Conservation (phyloP, 495 filamentous ascomycete genomes). For the Talaromyces adpressus region DNA sequence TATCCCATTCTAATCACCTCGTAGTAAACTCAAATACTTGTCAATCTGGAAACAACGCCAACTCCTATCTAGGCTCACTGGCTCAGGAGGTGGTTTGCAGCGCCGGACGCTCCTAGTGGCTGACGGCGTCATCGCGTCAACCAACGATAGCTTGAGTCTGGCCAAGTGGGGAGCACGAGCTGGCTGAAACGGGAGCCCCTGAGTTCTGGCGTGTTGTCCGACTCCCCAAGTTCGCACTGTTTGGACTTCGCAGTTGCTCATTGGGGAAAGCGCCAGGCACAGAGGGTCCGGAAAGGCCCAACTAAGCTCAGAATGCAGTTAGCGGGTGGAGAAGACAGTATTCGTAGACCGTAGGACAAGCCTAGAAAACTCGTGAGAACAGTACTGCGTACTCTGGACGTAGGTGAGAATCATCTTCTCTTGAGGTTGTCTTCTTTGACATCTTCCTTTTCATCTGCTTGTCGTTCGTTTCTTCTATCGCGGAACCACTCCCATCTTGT, state of each 20-base stretch:
- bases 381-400: neutral
- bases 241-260: neutral
- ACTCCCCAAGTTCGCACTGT: neutral
- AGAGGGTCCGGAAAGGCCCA: neutral
- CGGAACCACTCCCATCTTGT: neutral
- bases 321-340: neutral
- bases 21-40: neutral
- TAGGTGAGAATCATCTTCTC: neutral
- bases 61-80: neutral
- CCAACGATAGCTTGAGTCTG: conserved; percentile 4
- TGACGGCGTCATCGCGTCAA: neutral
- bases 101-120: conserved; percentile 4
- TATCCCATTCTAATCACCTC: neutral
- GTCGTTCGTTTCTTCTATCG: conserved; percentile 9
- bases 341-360: neutral
- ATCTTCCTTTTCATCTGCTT: conserved; percentile 1
- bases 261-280: conserved; percentile 6
- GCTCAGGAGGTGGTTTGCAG: conserved; percentile 2
- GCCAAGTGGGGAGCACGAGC: conserved; percentile 2
- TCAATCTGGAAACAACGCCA: neutral
- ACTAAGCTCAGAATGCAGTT: conserved; percentile 1
- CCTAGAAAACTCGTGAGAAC: conserved; percentile 4
- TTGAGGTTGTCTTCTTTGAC: neutral
- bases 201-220: neutral
- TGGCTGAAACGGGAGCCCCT: conserved; percentile 9